Conservation (phyloP, 768 basidiomycete species). For the Dendrothele bispora region DNA sequence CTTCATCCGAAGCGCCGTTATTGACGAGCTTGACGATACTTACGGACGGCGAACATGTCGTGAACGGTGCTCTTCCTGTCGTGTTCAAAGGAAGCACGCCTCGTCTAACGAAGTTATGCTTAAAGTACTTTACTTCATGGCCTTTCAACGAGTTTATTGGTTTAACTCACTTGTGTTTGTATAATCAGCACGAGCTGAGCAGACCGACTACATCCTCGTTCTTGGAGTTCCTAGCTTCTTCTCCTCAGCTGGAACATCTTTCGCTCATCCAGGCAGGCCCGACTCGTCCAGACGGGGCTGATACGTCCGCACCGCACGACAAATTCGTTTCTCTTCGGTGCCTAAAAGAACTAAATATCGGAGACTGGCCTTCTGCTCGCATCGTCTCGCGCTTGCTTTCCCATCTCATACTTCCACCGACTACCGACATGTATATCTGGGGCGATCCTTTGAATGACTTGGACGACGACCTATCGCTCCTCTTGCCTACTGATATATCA, state of each 20-base stretch:
- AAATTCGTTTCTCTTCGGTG: slow-evolving; percentile 11
- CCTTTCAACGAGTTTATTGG: slow-evolving; percentile 7
- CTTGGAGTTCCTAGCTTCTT: slow-evolving; percentile 16
- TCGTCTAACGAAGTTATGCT: slow-evolving; percentile 2
- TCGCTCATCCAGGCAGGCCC: slow-evolving; percentile 17
- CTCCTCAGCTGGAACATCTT: slow-evolving; percentile 15
- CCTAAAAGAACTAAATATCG: slow-evolving; percentile 15
- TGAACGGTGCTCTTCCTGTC: slow-evolving; percentile 2
- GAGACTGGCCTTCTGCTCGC: slow-evolving; percentile 12
- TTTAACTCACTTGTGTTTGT: slow-evolving; percentile 11
- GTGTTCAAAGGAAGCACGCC: slow-evolving; percentile 10
- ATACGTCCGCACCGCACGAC: not conserved
- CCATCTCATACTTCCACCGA: slow-evolving; percentile 13
- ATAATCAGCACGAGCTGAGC: slow-evolving; percentile 5
- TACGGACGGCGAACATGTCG: slow-evolving; percentile 2
- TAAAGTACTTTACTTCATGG: slow-evolving; percentile 10
- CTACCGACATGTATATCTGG: slow-evolving; percentile 17
- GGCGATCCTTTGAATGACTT: slow-evolving; percentile 6
- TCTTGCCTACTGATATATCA: slow-evolving; percentile 5
- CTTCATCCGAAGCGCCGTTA: slow-evolving; percentile 7
- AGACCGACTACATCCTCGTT: slow-evolving; percentile 17
- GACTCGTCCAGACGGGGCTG: slow-evolving; percentile 7
- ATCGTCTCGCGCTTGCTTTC: slow-evolving; percentile 16
- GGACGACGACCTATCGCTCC: not conserved
- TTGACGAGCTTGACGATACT: slow-evolving; percentile 8